Base-by-base conservation (phyloP, 2,329 filamentous ascomycete genomes). In the Trichoderma simmonsii region DNA sequence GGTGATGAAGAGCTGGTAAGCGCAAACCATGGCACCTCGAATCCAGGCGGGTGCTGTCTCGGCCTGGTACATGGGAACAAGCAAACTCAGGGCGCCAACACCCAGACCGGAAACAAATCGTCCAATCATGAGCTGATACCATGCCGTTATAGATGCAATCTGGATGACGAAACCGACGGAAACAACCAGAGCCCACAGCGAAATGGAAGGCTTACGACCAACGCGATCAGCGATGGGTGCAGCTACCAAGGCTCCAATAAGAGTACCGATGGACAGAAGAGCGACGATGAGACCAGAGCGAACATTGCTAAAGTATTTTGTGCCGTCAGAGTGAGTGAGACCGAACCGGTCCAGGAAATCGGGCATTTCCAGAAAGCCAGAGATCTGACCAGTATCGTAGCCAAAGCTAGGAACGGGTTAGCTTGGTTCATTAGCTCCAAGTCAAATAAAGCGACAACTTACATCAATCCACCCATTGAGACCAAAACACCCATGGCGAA, bases 11-110 rank as follows among this genome's bases (percentile, higher is more conserved):
- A 93, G 84, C 81, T 93, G 91, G 79, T 93, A 93, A 14, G 86
- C 86, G 61, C 86, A 86, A 63, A 93, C 88, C 74, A 93, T 85
- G 5, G 88, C 85, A 70, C 90, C 91, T 74, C 91, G 86, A 64
- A 93, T 88, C 79, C 89, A 89, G 15, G 89, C 85, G 0, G 91
- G 91, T 0, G 89, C 88, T 6, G 87, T 91, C 80, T 93, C 91
- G n/a, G 88, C 88, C 76, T 92, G 90, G 78, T 92, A 93, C 88
- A 93, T 90, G n/a, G 90, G 90, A 0, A 91, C 89, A 14, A 90
- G 80, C 6, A 92, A 86, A 11, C 87, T 90, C 2, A 92, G 80
- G 0, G 87, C 88, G 70, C 91, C 91, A 56, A 93, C 90, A 15
- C 90, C 90, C 1, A 92, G 82, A 66, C 91, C 91, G 15, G 89